Percentiles rank a stretch among this genome's conserved stretches.
phyloP scores from a whole-genome alignment of 1,139 yeast genomes.

The Yamadazyma aaseri region DNA sequence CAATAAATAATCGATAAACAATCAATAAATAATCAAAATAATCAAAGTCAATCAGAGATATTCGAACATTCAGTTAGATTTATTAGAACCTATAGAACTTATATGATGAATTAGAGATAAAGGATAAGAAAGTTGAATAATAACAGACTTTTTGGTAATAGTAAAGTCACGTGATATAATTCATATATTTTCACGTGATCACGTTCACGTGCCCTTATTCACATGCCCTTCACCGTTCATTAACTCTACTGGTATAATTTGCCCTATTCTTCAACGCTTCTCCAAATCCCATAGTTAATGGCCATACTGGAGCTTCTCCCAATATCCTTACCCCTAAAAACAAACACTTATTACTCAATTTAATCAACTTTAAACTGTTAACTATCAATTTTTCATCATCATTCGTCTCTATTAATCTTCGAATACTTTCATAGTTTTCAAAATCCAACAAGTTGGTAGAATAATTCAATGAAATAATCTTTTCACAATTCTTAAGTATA shows the following conservation, averaged over 20 bases:
- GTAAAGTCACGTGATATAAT: too few species aligned
- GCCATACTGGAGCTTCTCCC: slow-evolving; percentile 85
- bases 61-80: too few species aligned
- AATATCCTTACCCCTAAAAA: slow-evolving; percentile 69
- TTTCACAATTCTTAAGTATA: slow-evolving; percentile 56
- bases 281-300: slow-evolving; percentile 70
- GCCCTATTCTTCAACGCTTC: slow-evolving; percentile 74
- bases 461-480: slow-evolving; percentile 17
- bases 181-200: too few species aligned
- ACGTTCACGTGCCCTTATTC: too few species aligned
- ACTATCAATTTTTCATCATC: slow-evolving; percentile 16
- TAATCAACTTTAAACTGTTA: slow-evolving; percentile 17
- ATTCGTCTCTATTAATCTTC: slow-evolving; percentile 19
- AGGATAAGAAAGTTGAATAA: too few species aligned
- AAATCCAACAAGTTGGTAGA: slow-evolving; percentile 12
- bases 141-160: too few species aligned
- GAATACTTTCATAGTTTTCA: slow-evolving; percentile 34
- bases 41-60: too few species aligned
- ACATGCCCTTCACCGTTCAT: too few species aligned
- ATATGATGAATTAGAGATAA: too few species aligned
- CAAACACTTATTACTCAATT: slow-evolving; percentile 53
- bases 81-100: too few species aligned
- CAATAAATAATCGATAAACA: too few species aligned
- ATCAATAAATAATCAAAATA: too few species aligned
- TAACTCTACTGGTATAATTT: slow-evolving; percentile 20